A percentile compares a stretch with the other conserved stretches of the same genome.
Conservation (phyloP, 2,329 filamentous ascomycete species). For the Coniella lustricola region DNA sequence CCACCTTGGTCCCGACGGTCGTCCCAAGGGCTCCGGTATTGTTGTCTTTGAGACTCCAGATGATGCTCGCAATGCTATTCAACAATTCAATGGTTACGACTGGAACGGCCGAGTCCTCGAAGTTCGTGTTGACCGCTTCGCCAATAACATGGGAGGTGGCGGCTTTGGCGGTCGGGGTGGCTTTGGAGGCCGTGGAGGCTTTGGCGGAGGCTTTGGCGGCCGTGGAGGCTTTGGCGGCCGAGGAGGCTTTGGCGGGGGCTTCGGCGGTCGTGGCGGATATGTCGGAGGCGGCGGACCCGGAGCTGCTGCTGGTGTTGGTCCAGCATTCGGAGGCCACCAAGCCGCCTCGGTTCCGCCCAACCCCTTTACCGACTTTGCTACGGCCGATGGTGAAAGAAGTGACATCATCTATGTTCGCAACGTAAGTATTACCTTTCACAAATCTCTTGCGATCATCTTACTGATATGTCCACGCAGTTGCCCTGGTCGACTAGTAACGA, state of each 20-base stretch:
- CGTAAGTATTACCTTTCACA: constrained; percentile 46
- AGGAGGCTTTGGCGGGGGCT: constrained; percentile 35
- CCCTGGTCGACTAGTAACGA: constrained; percentile 99
- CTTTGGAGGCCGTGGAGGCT: constrained; percentile 49
- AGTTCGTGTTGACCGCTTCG: constrained; percentile 93
- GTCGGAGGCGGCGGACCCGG: constrained; percentile 34
- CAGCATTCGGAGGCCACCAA: constrained; percentile 46
- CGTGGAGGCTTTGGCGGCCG: constrained; percentile 40
- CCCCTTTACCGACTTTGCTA: constrained; percentile 89
- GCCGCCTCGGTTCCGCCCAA: constrained; percentile 61
- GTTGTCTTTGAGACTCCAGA: constrained; percentile 92
- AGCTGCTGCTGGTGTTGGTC: too few species aligned
- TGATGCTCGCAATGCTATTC: constrained; percentile 90
- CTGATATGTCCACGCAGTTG: constrained; percentile 49
- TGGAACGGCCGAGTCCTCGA: constrained; percentile 94
- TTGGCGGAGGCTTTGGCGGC: constrained; percentile 48
- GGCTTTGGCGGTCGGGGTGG: constrained; percentile 53
- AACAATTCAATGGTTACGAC: constrained; percentile 97
- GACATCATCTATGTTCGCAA: constrained; percentile 93
- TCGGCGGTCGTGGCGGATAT: constrained; percentile 39
- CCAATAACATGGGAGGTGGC: constrained; percentile 47
- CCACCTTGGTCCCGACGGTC: constrained; percentile 82
- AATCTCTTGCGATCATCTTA: neutral
- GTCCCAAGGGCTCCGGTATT: constrained; percentile 93
- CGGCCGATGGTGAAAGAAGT: constrained; percentile 74